Conservation (phyloP, 2,329 filamentous ascomycete species). For the Fusarium dimerum region DNA sequence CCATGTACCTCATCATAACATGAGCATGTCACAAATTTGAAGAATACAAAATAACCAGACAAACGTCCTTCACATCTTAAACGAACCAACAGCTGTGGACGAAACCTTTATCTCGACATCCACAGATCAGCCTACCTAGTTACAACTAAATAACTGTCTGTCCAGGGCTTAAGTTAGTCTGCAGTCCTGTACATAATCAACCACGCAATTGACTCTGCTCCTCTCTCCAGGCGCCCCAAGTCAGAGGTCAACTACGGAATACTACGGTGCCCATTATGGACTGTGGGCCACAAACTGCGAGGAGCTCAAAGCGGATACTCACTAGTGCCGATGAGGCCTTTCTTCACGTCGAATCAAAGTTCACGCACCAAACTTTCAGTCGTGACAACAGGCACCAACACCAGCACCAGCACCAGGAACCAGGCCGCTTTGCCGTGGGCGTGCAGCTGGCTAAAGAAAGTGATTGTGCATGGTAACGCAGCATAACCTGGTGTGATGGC, state of each 20-base stretch:
- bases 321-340: conserved; percentile 23
- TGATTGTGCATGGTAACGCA: no score
- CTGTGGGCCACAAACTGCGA: conserved; percentile 22
- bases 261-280: conserved; percentile 4
- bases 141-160: no score
- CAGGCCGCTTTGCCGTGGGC: neutral
- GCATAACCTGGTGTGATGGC: no score
- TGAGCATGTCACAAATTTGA: no score
- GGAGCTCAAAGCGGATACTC: conserved; percentile 24
- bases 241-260: no score
- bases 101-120: no score
- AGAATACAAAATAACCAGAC: no score
- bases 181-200: neutral
- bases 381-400: neutral
- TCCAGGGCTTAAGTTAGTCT: no score
- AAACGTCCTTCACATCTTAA: no score
- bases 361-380: conserved; percentile 19
- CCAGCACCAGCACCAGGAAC: neutral
- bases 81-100: no score
- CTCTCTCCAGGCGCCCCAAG: neutral
- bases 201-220: neutral
- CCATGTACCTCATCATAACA: no score
- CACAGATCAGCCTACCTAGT: no score
- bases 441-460: neutral
- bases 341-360: conserved; percentile 23